Base-by-base conservation (phyloP, 345 rosid species). In the Citrus australasica region DNA sequence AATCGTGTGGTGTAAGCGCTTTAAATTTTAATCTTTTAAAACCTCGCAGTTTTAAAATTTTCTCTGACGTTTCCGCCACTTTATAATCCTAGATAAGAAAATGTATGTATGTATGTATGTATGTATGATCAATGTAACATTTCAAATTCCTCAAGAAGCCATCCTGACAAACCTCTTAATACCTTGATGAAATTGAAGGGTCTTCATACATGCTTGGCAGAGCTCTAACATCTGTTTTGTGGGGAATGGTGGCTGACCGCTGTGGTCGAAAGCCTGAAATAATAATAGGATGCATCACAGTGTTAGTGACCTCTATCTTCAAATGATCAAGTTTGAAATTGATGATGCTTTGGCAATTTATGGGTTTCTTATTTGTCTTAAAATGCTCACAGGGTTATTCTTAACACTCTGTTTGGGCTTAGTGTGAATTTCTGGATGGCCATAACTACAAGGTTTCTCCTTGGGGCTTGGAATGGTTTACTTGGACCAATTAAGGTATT, bases 361-460 rank as follows among this genome's bases (percentile, higher is more conserved):
- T 70, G 35, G 70, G 14, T 46, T 66, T 37, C 60, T 69, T 37
- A 2, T 33, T 1, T 32, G 22, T 22, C 9, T 38, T 76, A 33
- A 76, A 55, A 56, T 76, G 68, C 24, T 73, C 19, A 4, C 95
- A 94, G 99, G 84, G 91, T 91, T 75, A 79, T 91, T 58, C 92
- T 91, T 87, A 94, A 94, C 85, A 86, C 94, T 68, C 88, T 95
- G 9, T 92, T 92, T 83, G 98, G 98, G 66, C 89, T 95, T 67
- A 94, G 98, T 78, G 60, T 86, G 51, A 95, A 87, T 69, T 91
- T 92, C 76, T 92, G 94, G 98, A 95, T 95, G 99, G 99, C 98
- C 27, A 74, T 95, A 37, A 28, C 73, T 60, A 87, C 88, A 61
- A 88, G 97, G 88, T 91, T 93, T 25, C 27, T 25, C 27, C 27